These are phyloP conservation scores for Meyerozyma guilliermondii DNA, from an alignment of 1,139 yeast species.

Conservation along the genomic window DNA sequence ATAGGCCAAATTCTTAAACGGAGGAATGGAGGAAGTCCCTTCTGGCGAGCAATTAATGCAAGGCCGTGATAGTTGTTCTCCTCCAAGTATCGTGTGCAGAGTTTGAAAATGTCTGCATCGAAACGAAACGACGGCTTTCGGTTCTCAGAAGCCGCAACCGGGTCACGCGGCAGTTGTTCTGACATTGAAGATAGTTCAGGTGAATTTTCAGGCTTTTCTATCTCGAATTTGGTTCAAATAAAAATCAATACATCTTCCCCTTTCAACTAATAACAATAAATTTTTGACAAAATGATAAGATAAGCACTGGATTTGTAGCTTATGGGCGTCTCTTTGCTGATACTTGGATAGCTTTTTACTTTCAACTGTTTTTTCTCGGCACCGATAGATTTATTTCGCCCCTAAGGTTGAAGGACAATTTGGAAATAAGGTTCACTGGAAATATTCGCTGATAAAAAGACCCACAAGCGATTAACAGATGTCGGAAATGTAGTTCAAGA, in stretches of 20 bases:
- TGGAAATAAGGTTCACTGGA: too few species aligned
- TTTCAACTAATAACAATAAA: not conserved
- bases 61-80: conserved; percentile 59
- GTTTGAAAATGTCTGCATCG: conserved; percentile 35
- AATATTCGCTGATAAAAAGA: not conserved
- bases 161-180: not conserved
- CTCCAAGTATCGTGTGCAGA: conserved; percentile 38
- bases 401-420: too few species aligned
- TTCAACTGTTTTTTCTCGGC: too few species aligned
- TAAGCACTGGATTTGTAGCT: not conserved
- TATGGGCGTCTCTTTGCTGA: too few species aligned
- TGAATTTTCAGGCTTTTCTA: not conserved
- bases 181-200: not conserved
- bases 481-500: not conserved
- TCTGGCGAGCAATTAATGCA: conserved; percentile 75
- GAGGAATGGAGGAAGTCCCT: conserved; percentile 81
- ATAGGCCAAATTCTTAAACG: conserved; percentile 84
- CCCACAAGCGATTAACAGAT: not conserved
- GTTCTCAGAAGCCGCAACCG: conserved; percentile 3
- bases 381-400: too few species aligned
- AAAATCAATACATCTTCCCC: not conserved
- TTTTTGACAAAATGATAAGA: not conserved
- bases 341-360: too few species aligned
- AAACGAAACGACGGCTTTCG: conserved; percentile 35
- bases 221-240: not conserved